Base-by-base conservation (phyloP, 179 eudicot species). In the Silene vulgaris region DNA sequence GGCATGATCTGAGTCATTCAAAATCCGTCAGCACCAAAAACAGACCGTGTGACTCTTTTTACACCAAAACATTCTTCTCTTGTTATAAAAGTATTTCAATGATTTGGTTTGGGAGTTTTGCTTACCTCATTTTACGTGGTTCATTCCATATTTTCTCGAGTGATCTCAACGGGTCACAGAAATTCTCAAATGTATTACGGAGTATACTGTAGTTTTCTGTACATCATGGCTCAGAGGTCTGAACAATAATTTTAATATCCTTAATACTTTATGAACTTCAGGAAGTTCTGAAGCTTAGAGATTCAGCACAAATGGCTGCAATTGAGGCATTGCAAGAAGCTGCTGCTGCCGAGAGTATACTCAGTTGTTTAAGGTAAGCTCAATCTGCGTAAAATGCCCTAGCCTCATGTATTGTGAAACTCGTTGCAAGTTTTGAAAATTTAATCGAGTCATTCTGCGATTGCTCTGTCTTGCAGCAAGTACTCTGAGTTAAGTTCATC, bases 321-420 rank as follows among this genome's bases (percentile, higher is more conserved):
- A 81, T 90, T 63, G 97, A 89, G 80, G 97, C 97, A 68, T 77
- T 92, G 87, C 91, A 88, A 82, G 96, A 90, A 85, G 96, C 97
- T 81, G 89, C 94, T 30, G 90, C 87, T 74, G 90, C 97, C 2
- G 96, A 92, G 78, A 85, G 83, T 80, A 70, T 92, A 72, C 92
- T 92, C 64, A 87, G 87, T 66, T 92, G 96, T 82, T 80, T 92
- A 82, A 89, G 97, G 97, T 92, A 56, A 75, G 23, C 11, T 54
- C 19, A 32, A 30, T 9, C 16, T 40, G 48, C 48, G 8, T 1
- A 40, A 40, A 0, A 40, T 40, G 8, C 48, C 48, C 12, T 40
- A 40, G 48, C 48, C 9, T 40, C 17, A 52, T n/a, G 21, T 40
- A 48, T 50, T 70, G 73, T 16, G 40, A 40, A 17, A 20, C 60